Evolutionary conservation across 2,329 filamentous ascomycete species (phyloP), one percentile per base, ranked within the genome.

Genomic region (Spiromastix sp.): DNA sequence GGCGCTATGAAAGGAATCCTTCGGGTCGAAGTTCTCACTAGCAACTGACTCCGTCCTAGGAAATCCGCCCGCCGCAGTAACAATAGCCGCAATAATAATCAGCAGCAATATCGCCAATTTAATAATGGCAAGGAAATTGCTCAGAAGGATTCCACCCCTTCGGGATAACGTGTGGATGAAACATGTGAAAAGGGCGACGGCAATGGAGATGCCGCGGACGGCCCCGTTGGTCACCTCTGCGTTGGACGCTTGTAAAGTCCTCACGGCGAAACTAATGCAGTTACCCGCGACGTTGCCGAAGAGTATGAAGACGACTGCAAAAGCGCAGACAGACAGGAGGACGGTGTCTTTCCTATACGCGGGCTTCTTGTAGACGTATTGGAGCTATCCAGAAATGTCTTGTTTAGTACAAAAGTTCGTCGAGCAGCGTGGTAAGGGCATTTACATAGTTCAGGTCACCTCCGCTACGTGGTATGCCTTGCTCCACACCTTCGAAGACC

Each of bases 51-150:
- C 48, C 18, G 51, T 41, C 3, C 43, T 44, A 3, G 41, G 32
- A 17, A 47, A 44, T 10, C 36, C 39, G 9, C 51, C 46, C 2
- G 32, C 47, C 18, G 43, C 46, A n/a, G 45, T 46, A 18, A 45
- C 47, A 26, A 32, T 24, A 7, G 59, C 63, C 13, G 59, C 48
- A 6, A 48, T 38, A 24, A 64, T 53, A 31, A 74, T 67, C 7
- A 64, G 50, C 2, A 71, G 36, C 2, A 74, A 57, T 2, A 72
- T 61, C 30, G 55, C 44, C 3, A 71, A 48, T 42, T 74, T 74
- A 39, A 70, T 44, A 3, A 64, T 48, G 3, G 70, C 70, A 20
- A 74, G 54, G n/a, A 60, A 16, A 41, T 73, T 73, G 47, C 69
- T 71, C 16, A 73, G 45, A 15, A 56, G 47, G 28, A 74, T 70